These are phyloP conservation scores for Russula brevipes DNA, from an alignment of 768 basidiomycete genomes.

Conservation along the genomic window DNA sequence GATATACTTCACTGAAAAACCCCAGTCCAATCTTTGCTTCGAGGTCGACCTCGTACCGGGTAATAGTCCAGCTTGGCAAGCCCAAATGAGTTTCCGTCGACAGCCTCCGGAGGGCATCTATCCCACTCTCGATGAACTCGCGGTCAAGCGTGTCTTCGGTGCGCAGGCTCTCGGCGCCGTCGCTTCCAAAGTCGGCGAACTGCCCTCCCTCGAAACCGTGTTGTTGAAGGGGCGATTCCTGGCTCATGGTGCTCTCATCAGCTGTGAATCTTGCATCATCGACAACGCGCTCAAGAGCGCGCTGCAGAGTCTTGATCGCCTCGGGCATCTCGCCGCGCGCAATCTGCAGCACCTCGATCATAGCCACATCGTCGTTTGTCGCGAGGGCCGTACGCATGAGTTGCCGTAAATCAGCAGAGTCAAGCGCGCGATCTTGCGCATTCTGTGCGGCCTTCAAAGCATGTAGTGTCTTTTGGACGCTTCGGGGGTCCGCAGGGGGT, in stretches of 20 bases:
- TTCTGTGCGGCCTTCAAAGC: conserved; percentile 38
- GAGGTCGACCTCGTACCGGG: conserved; percentile 72
- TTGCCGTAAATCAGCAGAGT: conserved; percentile 50
- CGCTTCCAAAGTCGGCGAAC: neutral
- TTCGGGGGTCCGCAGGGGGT: conserved; percentile 24
- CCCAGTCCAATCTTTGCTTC: conserved; percentile 66
- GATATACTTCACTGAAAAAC: conserved; percentile 73
- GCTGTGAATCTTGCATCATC: conserved; percentile 31
- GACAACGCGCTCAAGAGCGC: conserved; percentile 51
- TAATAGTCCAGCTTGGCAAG: conserved; percentile 75
- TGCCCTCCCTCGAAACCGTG: neutral
- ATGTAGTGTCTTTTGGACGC: conserved; percentile 22
- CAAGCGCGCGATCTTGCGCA: conserved; percentile 44
- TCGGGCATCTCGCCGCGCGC: conserved; percentile 69
- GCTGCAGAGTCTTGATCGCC: conserved; percentile 73
- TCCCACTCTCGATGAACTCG: conserved; percentile 67
- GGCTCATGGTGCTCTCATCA: conserved; percentile 15
- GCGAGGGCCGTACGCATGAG: conserved; percentile 56
- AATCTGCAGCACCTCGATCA: conserved; percentile 59
- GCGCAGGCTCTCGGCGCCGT: conserved; percentile 7
- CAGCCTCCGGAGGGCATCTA: conserved; percentile 64
- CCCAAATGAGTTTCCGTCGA: conserved; percentile 34
- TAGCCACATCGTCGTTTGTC: conserved; percentile 55
- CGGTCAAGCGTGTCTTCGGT: conserved; percentile 51
- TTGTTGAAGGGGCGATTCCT: neutral